Evolutionary conservation across 2,329 filamentous ascomycete species (phyloP).

Genomic region (Aspergillus intermedius): DNA sequence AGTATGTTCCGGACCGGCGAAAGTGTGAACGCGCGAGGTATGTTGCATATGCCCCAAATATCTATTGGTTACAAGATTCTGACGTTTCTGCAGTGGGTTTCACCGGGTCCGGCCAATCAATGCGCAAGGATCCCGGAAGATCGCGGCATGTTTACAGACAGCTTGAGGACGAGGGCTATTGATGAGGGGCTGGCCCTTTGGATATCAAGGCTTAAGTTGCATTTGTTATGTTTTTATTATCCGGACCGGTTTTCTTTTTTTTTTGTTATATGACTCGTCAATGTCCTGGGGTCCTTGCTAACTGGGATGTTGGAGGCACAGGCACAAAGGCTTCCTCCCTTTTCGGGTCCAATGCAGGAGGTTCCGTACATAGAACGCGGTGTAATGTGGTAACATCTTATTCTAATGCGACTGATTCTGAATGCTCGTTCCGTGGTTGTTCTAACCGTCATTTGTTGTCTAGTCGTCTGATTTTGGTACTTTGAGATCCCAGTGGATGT

Average conservation of each 20-base stretch:
- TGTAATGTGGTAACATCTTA: not conserved
- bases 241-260: conserved; percentile 1
- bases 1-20: conserved; percentile 96
- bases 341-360: not conserved
- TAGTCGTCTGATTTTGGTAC: too few relatives aligned
- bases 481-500: too few relatives aligned
- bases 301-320: conserved; percentile 11
- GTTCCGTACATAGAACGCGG: conserved; percentile 1
- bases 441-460: too few relatives aligned
- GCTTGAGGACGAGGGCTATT: conserved; percentile 60
- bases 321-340: conserved; percentile 4
- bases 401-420: not conserved
- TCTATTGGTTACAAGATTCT: conserved; percentile 11
- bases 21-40: conserved; percentile 78
- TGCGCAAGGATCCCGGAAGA: conserved; percentile 84
- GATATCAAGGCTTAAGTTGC: conserved; percentile 1
- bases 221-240: not conserved
- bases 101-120: conserved; percentile 87
- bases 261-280: conserved; percentile 5
- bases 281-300: conserved; percentile 11
- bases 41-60: conserved; percentile 6
- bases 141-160: conserved; percentile 79
- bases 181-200: conserved; percentile 1
- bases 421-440: too few relatives aligned
- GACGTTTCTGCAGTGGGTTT: conserved; percentile 67